Evolutionary conservation across 177 flowering plant genomes (phyloP), one percentile per base, ranked within the genome.

Genomic region (Tripterygium wilfordii): DNA sequence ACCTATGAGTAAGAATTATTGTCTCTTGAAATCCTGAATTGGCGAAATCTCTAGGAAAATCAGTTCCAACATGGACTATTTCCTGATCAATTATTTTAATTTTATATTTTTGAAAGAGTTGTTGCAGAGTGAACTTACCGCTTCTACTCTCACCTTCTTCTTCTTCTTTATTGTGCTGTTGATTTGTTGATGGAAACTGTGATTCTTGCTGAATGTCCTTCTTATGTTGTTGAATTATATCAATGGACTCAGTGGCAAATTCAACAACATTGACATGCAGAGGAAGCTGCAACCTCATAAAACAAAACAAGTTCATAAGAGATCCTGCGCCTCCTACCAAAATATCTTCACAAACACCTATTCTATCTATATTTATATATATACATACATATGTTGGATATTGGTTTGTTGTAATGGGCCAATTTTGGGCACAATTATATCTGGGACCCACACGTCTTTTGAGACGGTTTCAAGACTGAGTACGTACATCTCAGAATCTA

Each of bases 191-290:
- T 16, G 28, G 7, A 27, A 51, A 14, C 4, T 45, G 48, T 22
- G 24, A 24, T 20, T 31, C 20, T 26, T 21, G 53, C 47, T 52
- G 63, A 8, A 23, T 2, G 7, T 6, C 15, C n/a, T 58, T 55
- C 12, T 51, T 38, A 4, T 61, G 64, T 25, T 61, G 51, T 29
- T 66, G 66, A 17, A 86, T 69, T 2, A 78, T 50, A 16, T 82
- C 88, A 6, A 88, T 72, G 20, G 90, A 76, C 1, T 91, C 98
- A 5, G 88, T 82, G 5, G 98, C 98, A 8, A 77, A 91, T 62
- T 91, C 98, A 0, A 91, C 63, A 0, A 75, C 43, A 35, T 85
- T 88, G 20, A 82, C 86, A 29, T 83, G 95, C 15, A 65, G 64
- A n/a, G 95, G 98, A 20, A 72, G 69, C 35, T 74, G 57, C 16